Conservation (phyloP, 2,329 filamentous ascomycete genomes). For the Epichloe uncinata region DNA sequence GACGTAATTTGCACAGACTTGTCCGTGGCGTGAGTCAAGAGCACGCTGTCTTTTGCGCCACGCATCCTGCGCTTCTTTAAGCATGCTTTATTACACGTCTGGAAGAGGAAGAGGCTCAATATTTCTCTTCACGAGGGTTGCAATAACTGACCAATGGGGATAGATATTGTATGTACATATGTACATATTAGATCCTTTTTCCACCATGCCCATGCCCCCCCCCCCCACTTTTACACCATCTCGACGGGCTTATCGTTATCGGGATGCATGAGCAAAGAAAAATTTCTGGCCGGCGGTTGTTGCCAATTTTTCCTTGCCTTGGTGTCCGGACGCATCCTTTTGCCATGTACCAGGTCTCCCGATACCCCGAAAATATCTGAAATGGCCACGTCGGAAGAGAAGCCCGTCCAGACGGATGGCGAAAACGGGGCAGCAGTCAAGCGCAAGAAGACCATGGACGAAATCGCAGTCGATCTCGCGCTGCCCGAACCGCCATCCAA, state of each 20-base stretch:
- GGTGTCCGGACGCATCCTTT: not conserved
- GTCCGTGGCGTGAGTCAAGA: no score
- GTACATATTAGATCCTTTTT: not conserved
- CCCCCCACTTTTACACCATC: not conserved
- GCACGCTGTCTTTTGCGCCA: no score
- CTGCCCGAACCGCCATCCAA: conserved; percentile 94
- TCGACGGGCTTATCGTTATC: not conserved
- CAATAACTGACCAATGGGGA: no score
- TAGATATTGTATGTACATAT: no score
- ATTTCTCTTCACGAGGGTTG: no score
- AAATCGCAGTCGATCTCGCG: conserved; percentile 79
- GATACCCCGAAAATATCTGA: not conserved
- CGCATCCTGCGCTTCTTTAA: no score
- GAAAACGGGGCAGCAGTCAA: conserved; percentile 29
- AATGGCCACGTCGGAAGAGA: conserved; percentile 8
- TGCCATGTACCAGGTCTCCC: not conserved
- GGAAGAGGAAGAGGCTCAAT: no score
- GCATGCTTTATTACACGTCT: no score
- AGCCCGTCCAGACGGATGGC: conserved; percentile 3
- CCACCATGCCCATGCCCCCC: not conserved
- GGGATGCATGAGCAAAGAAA: not conserved
- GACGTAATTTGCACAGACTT: no score
- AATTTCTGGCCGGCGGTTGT: not conserved
- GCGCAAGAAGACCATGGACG: conserved; percentile 58
- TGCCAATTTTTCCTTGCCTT: not conserved